A percentile compares a stretch with the other conserved stretches of the same genome.
phyloP scores from a whole-genome alignment of 2,329 filamentous ascomycete species.

The Gnomoniopsis smithogilvyi region DNA sequence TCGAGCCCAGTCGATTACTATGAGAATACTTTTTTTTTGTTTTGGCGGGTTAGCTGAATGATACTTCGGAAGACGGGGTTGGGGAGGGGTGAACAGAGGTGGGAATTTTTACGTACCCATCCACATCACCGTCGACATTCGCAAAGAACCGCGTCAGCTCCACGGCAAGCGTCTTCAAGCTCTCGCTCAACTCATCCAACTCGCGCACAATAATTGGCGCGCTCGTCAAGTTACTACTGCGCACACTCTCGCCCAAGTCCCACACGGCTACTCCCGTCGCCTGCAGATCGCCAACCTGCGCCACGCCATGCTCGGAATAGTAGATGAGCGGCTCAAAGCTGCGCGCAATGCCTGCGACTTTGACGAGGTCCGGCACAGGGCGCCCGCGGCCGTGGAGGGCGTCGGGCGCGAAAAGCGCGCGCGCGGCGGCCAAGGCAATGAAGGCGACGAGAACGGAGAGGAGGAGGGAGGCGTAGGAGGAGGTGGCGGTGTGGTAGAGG shows the following conservation, averaged over 20 bases:
- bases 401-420: conserved; percentile 23
- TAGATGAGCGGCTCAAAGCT: conserved; percentile 94
- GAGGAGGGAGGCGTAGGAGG: conserved; percentile 66
- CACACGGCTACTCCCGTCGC: conserved; percentile 91
- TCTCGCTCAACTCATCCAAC: conserved; percentile 82
- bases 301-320: conserved; percentile 85
- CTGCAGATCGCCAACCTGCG: conserved; percentile 83
- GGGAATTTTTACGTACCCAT: conserved; percentile 52
- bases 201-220: conserved; percentile 81
- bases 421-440: conserved; percentile 56
- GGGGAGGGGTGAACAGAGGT: neutral
- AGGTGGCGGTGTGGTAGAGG: conserved; percentile 59
- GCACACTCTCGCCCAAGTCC: conserved; percentile 89
- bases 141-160: conserved; percentile 92
- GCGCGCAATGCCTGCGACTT: conserved; percentile 83
- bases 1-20: conserved; percentile 95
- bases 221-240: conserved; percentile 86
- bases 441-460: conserved; percentile 59
- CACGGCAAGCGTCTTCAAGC: conserved; percentile 76
- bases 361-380: conserved; percentile 80
- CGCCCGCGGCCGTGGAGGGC: conserved; percentile 49
- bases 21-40: conserved; percentile 69
- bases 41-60: neutral
- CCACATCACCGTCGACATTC: conserved; percentile 89
- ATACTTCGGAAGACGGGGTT: neutral